Evolutionary conservation across 495 filamentous ascomycete genomes (phyloP).

Genomic region (Polyplosphaeria fusca): DNA sequence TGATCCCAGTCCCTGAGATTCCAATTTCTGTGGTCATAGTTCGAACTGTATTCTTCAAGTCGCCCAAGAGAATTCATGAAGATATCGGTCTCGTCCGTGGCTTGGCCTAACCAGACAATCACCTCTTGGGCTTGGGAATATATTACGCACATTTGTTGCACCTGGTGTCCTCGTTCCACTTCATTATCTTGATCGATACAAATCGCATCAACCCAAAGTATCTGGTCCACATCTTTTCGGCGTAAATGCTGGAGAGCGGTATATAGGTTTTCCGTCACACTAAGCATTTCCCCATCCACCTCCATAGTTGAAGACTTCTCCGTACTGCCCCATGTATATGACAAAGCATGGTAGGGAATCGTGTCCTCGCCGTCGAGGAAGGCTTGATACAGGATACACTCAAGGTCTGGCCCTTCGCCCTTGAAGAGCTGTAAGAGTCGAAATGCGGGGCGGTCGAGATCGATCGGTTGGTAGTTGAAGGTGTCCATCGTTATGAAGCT

Average conservation of each 20-base stretch:
- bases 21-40: neutral
- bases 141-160: conserved; percentile 1
- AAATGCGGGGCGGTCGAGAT: neutral
- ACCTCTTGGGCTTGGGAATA: neutral
- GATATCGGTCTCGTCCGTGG: neutral
- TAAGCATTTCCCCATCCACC: neutral
- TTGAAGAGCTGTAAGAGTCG: neutral
- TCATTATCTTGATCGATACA: conserved; percentile 7
- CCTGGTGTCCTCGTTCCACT: conserved; percentile 5
- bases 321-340: neutral
- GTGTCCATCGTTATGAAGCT: too few relatives aligned
- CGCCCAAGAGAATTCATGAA: neutral
- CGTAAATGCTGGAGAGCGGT: neutral
- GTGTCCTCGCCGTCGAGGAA: neutral
- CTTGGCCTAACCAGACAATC: conserved; percentile 8
- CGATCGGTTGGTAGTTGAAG: neutral
- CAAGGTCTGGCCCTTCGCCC: neutral
- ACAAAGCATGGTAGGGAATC: neutral
- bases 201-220: conserved; percentile 7
- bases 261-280: neutral
- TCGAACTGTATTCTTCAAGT: neutral
- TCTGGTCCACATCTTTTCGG: neutral
- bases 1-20: neutral
- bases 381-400: neutral
- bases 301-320: neutral